Conservation (phyloP, 495 filamentous ascomycete genomes). For the Penicillium canescens region DNA sequence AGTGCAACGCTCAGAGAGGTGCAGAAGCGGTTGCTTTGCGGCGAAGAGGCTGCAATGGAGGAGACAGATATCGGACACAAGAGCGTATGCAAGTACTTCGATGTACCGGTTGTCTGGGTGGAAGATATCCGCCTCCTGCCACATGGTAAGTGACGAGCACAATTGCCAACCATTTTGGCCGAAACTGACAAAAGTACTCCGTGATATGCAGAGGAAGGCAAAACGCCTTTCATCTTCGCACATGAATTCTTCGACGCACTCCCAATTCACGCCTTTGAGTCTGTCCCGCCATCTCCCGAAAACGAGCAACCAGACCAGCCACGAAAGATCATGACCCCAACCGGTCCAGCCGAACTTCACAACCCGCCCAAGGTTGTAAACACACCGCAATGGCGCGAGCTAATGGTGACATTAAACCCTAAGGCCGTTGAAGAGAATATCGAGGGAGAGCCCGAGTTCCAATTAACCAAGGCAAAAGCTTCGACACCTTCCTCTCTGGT, state of each 20-base stretch:
- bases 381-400: slow-evolving; percentile 77
- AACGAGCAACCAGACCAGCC: slow-evolving; percentile 29
- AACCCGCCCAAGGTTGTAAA: slow-evolving; percentile 45
- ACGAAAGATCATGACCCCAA: slow-evolving; percentile 47
- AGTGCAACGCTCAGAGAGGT: slow-evolving; percentile 71
- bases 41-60: slow-evolving; percentile 63
- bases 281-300: slow-evolving; percentile 48
- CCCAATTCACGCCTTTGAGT: slow-evolving; percentile 93
- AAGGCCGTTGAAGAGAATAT: slow-evolving; percentile 50
- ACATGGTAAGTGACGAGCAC: slow-evolving; percentile 47
- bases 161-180: neutral
- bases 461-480: slow-evolving; percentile 71
- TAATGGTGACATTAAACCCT: slow-evolving; percentile 72
- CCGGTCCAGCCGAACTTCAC: slow-evolving; percentile 44
- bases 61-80: slow-evolving; percentile 74
- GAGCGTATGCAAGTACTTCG: slow-evolving; percentile 72
- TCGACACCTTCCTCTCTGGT: slow-evolving; percentile 79
- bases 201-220: slow-evolving; percentile 42
- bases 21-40: slow-evolving; percentile 84
- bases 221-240: slow-evolving; percentile 88
- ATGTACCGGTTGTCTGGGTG: slow-evolving; percentile 79
- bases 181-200: neutral
- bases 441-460: slow-evolving; percentile 68
- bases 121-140: slow-evolving; percentile 85
- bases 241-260: slow-evolving; percentile 99